Evolutionary conservation across 192 early-diverging fungal species (phyloP).

Genomic region (Phycomyces blakesleeanus): DNA sequence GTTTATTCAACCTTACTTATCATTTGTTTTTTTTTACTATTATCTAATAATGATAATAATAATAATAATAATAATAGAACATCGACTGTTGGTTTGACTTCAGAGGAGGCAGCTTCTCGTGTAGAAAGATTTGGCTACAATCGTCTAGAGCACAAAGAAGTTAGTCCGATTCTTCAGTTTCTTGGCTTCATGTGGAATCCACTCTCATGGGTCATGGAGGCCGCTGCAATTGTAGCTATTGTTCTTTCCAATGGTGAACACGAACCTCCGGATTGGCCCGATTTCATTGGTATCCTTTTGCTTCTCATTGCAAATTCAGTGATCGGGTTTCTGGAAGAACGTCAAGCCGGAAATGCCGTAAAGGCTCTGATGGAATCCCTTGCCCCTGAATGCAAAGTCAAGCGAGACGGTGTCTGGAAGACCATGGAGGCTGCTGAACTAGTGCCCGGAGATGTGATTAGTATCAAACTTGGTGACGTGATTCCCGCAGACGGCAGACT

Average conservation of each 20-base stretch:
- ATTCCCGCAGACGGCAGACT: constrained; percentile 85
- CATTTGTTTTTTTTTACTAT: no score
- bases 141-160: constrained; percentile 68
- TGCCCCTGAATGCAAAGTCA: constrained; percentile 84
- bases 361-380: constrained; percentile 93
- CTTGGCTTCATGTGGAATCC: constrained; percentile 83
- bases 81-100: constrained; percentile 57
- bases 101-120: constrained; percentile 58
- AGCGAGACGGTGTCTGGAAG: constrained; percentile 78
- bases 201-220: constrained; percentile 82
- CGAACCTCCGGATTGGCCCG: constrained; percentile 73
- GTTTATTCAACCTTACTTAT: constrained; percentile 9
- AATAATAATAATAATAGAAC: constrained; percentile 38
- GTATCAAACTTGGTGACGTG: constrained; percentile 83
- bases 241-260: constrained; percentile 69
- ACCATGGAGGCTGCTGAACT: constrained; percentile 71
- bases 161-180: constrained; percentile 83
- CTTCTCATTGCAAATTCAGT: constrained; percentile 79
- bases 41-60: no score
- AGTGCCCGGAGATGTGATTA: constrained; percentile 89
- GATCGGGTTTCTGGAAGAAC: constrained; percentile 90
- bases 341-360: constrained; percentile 85
- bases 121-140: constrained; percentile 68
- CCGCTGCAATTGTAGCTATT: constrained; percentile 81
- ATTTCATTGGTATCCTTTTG: constrained; percentile 80